Conservation (phyloP, 441 rosid species). For the Populus tomentosa region DNA sequence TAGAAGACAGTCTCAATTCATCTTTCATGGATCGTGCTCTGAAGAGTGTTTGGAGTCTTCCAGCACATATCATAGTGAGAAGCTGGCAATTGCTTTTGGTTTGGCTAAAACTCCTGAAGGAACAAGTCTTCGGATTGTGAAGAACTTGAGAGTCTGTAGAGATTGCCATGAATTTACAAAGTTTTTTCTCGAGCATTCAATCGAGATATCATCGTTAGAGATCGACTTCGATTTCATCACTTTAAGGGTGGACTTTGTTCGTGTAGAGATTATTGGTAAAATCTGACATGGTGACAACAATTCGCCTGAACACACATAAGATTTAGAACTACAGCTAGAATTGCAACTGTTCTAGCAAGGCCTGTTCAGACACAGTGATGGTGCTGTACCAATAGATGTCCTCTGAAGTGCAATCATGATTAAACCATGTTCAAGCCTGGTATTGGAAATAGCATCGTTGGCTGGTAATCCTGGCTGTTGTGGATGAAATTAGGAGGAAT, state of each 20-base stretch:
- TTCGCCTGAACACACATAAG: neutral
- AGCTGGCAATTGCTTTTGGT: slow-evolving; percentile 47
- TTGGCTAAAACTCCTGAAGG: slow-evolving; percentile 35
- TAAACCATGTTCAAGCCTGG: neutral
- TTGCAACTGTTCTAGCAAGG: neutral
- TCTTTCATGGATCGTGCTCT: slow-evolving; percentile 16
- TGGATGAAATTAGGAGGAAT: neutral
- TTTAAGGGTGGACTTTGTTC: slow-evolving; percentile 29
- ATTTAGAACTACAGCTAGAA: neutral
- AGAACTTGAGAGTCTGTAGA: slow-evolving; percentile 49
- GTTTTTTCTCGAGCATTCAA: slow-evolving; percentile 30
- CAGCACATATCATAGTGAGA: slow-evolving; percentile 39
- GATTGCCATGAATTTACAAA: slow-evolving; percentile 36
- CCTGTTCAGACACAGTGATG: neutral
- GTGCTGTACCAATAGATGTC: neutral
- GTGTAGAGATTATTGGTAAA: slow-evolving; percentile 36
- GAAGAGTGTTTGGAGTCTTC: slow-evolving; percentile 24
- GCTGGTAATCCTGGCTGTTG: neutral
- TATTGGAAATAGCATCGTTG: neutral
- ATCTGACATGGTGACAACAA: neutral
- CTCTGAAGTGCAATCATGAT: neutral
- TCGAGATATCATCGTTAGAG: slow-evolving; percentile 29
- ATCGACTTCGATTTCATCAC: slow-evolving; percentile 34
- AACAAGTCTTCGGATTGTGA: slow-evolving; percentile 36
- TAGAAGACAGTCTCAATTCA: slow-evolving; percentile 16